Percentiles rank a stretch among this genome's conserved stretches.
These are phyloP conservation scores for Fusarium armeniacum DNA, from an alignment of 2,329 filamentous ascomycete genomes.

Conservation along the genomic window DNA sequence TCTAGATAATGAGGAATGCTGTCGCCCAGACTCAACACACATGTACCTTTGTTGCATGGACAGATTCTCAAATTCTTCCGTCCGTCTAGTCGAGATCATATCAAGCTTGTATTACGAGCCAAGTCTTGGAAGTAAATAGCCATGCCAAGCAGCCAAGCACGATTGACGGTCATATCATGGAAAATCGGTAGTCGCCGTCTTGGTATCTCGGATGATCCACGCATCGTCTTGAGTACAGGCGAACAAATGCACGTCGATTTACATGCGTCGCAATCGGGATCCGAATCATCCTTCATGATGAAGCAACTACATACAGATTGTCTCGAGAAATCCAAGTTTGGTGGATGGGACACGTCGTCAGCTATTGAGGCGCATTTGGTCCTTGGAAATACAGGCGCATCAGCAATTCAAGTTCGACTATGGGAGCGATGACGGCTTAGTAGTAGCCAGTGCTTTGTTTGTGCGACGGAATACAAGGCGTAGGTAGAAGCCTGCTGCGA, in stretches of 20 bases:
- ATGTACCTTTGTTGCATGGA: conserved; percentile 1
- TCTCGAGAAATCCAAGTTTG: conserved; percentile 11
- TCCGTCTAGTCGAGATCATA: conserved; percentile 4
- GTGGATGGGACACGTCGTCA: conserved; percentile 27
- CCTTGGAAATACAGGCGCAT: background rate
- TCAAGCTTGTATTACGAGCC: background rate
- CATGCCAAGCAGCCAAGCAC: conserved; percentile 27
- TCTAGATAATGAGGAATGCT: conserved; percentile 11
- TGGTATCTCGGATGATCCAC: conserved; percentile 33
- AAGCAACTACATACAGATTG: conserved; percentile 1
- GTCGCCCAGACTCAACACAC: conserved; percentile 3
- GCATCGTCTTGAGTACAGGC: conserved; percentile 24
- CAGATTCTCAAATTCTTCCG: conserved; percentile 1
- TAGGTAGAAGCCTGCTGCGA: background rate
- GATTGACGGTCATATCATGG: background rate
- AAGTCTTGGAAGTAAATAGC: conserved; percentile 4
- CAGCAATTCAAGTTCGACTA: conserved; percentile 7
- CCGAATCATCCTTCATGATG: conserved; percentile 2
- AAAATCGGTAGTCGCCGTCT: conserved; percentile 37
- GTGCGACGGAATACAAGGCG: conserved; percentile 21
- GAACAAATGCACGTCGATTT: conserved; percentile 1
- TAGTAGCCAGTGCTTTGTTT: background rate
- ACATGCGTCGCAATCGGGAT: conserved; percentile 16
- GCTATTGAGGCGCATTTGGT: conserved; percentile 27
- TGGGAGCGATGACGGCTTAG: conserved; percentile 10